phyloP scores from a whole-genome alignment of 805 yeast species.

The Monosporozyma aquatica region DNA sequence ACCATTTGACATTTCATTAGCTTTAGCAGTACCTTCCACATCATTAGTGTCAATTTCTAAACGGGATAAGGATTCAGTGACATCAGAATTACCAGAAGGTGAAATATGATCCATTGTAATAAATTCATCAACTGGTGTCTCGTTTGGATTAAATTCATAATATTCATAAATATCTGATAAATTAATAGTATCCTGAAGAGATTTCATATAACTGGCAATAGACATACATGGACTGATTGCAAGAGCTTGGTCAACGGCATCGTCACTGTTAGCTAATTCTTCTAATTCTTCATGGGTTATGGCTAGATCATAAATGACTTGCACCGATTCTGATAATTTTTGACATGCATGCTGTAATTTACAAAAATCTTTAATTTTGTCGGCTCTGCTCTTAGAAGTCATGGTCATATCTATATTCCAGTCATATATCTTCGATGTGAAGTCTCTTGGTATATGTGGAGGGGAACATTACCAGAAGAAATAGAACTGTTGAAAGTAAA shows the following conservation, averaged over 20 bases:
- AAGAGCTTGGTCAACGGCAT: constrained; percentile 7
- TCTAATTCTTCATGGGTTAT: constrained; percentile 1
- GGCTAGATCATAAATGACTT: constrained; percentile 7
- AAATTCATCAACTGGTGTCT: constrained; percentile 5
- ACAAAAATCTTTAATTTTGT: constrained; percentile 2
- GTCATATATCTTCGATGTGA: too few species aligned
- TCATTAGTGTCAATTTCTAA: not conserved
- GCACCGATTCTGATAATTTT: constrained; percentile 8
- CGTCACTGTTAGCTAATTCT: constrained; percentile 1
- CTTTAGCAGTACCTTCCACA: not conserved
- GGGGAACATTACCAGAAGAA: too few species aligned
- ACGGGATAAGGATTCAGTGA: not conserved
- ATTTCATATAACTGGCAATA: constrained; percentile 8
- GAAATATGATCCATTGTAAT: constrained; percentile 9
- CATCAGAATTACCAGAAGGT: not conserved
- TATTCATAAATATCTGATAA: constrained; percentile 5
- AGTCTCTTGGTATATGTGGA: too few species aligned
- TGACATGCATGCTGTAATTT: constrained; percentile 7
- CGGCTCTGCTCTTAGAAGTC: not conserved
- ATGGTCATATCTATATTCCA: not conserved
- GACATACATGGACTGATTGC: constrained; percentile 8
- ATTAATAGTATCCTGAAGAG: constrained; percentile 2
- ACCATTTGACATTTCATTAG: not conserved
- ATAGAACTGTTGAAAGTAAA: too few species aligned
- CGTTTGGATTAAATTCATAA: constrained; percentile 7